A percentile compares a stretch with the other conserved stretches of the same genome.
Evolutionary conservation across 2,329 filamentous ascomycete genomes (phyloP).

Genomic region (Arthrobotrys pseudoclavata): DNA sequence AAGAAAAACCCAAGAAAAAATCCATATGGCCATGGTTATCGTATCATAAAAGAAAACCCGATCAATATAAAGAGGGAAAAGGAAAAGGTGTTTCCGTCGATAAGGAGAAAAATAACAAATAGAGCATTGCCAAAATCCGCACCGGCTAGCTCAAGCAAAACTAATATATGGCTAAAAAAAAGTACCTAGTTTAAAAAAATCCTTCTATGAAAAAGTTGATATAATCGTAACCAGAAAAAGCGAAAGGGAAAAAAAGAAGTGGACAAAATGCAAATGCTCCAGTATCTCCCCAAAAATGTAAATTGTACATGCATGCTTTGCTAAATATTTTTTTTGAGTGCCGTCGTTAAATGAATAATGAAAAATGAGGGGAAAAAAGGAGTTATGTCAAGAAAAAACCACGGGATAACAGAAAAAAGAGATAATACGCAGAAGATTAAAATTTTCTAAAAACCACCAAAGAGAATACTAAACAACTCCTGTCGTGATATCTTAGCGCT

Average conservation of each 20-base stretch:
- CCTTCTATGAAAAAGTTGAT: constrained; percentile 43
- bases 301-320: constrained; percentile 44
- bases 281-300: constrained; percentile 35
- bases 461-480: constrained; percentile 16
- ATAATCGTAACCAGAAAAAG: constrained; percentile 26
- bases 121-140: constrained; percentile 37
- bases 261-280: constrained; percentile 53
- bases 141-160: constrained; percentile 11
- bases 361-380: constrained; percentile 6
- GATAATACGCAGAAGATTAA: constrained; percentile 22
- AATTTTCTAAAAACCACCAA: constrained; percentile 16
- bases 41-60: neutral
- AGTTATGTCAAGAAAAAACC: constrained; percentile 15
- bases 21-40: neutral
- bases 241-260: constrained; percentile 32
- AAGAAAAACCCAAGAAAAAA: neutral
- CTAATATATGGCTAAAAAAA: constrained; percentile 31
- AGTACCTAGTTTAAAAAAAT: constrained; percentile 25
- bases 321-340: constrained; percentile 17
- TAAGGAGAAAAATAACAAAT: constrained; percentile 16
- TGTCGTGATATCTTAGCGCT: constrained; percentile 9
- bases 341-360: constrained; percentile 24
- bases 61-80: neutral
- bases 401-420: neutral
- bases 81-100: constrained; percentile 1